Percentiles rank a stretch among this genome's conserved stretches.
Evolutionary conservation across 2,329 filamentous ascomycete species (phyloP).

Genomic region (Curvularia verruculosa): DNA sequence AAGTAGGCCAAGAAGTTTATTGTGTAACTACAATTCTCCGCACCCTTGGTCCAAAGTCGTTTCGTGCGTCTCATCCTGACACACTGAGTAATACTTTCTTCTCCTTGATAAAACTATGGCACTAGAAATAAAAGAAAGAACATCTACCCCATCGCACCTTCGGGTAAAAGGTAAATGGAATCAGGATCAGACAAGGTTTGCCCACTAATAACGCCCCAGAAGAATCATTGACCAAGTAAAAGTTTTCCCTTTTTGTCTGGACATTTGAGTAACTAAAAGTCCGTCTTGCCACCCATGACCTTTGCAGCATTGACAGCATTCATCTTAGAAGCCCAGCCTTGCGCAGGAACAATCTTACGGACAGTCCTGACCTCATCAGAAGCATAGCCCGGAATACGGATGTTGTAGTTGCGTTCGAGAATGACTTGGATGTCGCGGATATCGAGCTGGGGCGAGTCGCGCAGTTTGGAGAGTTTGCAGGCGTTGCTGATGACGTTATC

Average conservation of each 20-base stretch:
- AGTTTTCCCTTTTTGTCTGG: neutral
- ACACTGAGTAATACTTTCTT: neutral
- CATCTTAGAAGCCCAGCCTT: conserved; percentile 95
- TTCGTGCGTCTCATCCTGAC: neutral
- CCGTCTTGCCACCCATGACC: conserved; percentile 60
- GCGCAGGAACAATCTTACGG: conserved; percentile 86
- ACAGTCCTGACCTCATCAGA: conserved; percentile 94
- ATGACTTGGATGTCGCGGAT: conserved; percentile 67
- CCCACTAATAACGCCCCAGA: neutral
- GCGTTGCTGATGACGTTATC: conserved; percentile 87
- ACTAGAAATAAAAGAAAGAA: neutral
- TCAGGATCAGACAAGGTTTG: neutral
- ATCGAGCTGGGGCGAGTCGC: conserved; percentile 87
- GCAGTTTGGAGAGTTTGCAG: conserved; percentile 90
- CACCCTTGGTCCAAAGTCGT: neutral
- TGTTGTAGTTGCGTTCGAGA: conserved; percentile 69
- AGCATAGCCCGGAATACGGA: conserved; percentile 88
- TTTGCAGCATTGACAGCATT: conserved; percentile 94
- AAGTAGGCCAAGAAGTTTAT: neutral
- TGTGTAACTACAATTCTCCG: neutral
- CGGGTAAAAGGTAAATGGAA: neutral
- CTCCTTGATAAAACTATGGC: neutral
- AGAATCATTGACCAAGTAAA: neutral
- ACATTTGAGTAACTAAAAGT: conserved; percentile 37
- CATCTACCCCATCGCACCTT: neutral